These are phyloP conservation scores for Diaporthe helianthi DNA, from an alignment of 2,329 filamentous ascomycete genomes.

Conservation along the genomic window DNA sequence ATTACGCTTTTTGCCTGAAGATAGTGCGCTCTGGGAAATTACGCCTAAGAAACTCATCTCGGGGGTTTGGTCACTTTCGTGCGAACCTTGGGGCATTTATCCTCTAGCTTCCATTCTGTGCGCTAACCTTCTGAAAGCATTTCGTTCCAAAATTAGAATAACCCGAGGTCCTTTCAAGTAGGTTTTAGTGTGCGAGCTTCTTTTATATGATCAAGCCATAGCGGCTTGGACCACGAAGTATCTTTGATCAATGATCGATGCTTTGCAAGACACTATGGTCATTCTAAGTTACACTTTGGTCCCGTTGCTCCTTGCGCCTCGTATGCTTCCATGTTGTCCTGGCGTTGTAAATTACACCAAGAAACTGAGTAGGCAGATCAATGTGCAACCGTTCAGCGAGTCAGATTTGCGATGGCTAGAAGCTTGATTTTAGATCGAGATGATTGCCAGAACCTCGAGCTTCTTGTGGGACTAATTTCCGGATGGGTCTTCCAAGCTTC, in stretches of 20 bases:
- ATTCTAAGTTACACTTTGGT: no score
- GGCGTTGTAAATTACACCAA: background rate
- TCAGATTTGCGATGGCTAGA: background rate
- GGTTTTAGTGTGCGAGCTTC: background rate
- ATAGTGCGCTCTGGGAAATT: background rate
- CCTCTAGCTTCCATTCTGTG: background rate
- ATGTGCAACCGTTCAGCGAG: background rate
- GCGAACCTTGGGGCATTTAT: background rate
- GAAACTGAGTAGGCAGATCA: background rate
- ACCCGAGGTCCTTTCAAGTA: background rate
- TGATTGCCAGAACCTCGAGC: no score
- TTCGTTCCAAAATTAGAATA: background rate
- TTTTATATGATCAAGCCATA: background rate
- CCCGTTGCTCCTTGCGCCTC: no score
- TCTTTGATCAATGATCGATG: no score
- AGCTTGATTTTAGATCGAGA: background rate
- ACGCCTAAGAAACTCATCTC: conserved; percentile 6
- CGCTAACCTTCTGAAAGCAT: background rate
- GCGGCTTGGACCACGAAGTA: background rate
- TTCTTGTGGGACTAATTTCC: background rate
- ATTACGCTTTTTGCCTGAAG: background rate
- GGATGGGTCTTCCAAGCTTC: no score
- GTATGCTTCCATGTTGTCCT: background rate
- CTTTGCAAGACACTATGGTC: no score
- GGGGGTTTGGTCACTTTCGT: background rate